These are phyloP conservation scores for Rosa multiflora DNA, from an alignment of 306 rosid species.

Conservation along the genomic window DNA sequence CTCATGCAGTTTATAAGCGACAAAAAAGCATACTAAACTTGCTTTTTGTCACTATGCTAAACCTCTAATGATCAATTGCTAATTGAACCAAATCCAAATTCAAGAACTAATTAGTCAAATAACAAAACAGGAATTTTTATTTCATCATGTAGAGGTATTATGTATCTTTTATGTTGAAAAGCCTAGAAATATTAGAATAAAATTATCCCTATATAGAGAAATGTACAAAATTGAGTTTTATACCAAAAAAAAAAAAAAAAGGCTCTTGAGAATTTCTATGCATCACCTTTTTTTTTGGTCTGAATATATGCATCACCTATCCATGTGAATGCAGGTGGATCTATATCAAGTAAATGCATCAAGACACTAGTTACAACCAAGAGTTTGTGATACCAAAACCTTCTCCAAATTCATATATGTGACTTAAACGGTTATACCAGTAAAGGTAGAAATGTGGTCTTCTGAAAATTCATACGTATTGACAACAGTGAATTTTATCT, in stretches of 20 bases:
- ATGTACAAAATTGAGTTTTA: neutral
- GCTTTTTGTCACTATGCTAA: neutral
- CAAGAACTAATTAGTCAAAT: neutral
- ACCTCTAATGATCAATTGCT: neutral
- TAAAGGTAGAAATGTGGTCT: neutral
- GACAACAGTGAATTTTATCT: neutral
- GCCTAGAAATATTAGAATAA: neutral
- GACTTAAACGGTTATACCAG: neutral
- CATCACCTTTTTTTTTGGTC: neutral
- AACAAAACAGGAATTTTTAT: neutral
- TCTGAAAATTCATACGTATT: neutral
- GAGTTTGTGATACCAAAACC: constrained; percentile 2
- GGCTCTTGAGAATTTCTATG: neutral
- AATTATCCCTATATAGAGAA: neutral
- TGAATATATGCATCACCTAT: neutral
- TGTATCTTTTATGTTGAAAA: neutral
- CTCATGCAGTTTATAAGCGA: neutral
- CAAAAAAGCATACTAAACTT: neutral
- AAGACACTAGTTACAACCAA: neutral
- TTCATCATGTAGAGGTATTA: neutral
- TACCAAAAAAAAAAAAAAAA: neutral
- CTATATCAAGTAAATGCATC: neutral
- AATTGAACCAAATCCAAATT: neutral
- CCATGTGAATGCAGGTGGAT: neutral
- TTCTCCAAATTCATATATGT: neutral